phyloP scores from a whole-genome alignment of 1,284 basidiomycete genomes.

The Mycosarcoma maydis region DNA sequence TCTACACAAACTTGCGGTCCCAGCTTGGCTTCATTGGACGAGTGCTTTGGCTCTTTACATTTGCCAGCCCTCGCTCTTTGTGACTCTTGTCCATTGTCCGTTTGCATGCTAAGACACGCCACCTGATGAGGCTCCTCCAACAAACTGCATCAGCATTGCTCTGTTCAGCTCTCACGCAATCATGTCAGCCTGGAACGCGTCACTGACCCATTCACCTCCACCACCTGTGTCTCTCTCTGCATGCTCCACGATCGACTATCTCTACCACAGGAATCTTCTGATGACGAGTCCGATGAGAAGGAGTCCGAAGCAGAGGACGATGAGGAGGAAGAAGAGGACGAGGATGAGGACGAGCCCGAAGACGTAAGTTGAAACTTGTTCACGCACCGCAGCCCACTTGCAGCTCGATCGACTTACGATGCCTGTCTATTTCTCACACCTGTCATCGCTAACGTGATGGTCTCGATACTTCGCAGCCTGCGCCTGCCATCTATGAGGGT shows the following conservation, averaged over 20 bases:
- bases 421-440: neutral
- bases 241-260: too few relatives aligned
- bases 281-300: constrained; percentile 43
- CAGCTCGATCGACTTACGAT: neutral
- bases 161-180: neutral
- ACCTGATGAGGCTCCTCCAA: neutral
- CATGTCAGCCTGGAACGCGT: neutral
- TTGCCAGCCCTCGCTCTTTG: too few relatives aligned
- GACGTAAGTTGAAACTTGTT: constrained; percentile 61
- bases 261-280: constrained; percentile 30
- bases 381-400: neutral
- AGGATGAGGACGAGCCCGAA: constrained; percentile 58
- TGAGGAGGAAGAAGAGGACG: constrained; percentile 40
- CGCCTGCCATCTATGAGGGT: constrained; percentile 58
- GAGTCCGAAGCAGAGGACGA: constrained; percentile 53
- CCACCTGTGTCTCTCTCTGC: neutral
- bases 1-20: too few relatives aligned
- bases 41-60: too few relatives aligned
- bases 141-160: neutral
- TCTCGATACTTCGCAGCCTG: constrained; percentile 19
- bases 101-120: too few relatives aligned
- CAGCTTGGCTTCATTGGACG: too few relatives aligned
- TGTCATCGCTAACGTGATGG: too few relatives aligned
- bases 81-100: neutral
- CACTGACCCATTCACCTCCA: constrained; percentile 4